A percentile compares a stretch with the other conserved stretches of the same genome.
Conservation (phyloP, 805 yeast genomes). For the Myxozyma neotropica region DNA sequence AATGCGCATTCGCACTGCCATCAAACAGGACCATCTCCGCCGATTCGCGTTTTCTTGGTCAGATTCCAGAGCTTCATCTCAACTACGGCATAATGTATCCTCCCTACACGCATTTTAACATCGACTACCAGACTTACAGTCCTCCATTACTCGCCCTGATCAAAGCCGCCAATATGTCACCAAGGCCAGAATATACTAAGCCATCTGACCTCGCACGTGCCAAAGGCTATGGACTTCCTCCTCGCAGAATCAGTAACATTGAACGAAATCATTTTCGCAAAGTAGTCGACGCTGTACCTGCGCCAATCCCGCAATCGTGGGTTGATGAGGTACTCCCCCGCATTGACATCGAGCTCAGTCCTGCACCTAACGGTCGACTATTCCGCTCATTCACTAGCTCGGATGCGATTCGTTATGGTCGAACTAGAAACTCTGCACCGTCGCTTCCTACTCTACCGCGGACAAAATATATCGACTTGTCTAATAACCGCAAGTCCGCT, state of each 20-base stretch:
- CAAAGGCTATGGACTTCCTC: not conserved
- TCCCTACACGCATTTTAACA: not conserved
- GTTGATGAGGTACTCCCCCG: not conserved
- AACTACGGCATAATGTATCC: not conserved
- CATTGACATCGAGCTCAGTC: not conserved
- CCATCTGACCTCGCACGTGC: not conserved
- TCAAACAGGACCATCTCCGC: not conserved
- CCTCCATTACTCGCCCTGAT: conserved; percentile 17
- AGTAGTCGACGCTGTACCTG: not conserved
- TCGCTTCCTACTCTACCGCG: not conserved
- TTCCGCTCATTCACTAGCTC: not conserved
- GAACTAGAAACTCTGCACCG: not conserved
- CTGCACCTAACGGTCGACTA: not conserved
- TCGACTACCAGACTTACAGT: conserved; percentile 8
- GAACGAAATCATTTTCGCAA: conserved; percentile 10
- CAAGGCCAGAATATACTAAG: not conserved
- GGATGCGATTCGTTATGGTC: not conserved
- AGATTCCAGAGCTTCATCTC: not conserved
- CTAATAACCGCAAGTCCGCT: not conserved
- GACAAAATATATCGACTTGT: not conserved
- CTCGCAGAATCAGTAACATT: conserved; percentile 4
- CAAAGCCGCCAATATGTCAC: not conserved
- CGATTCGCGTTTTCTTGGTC: not conserved
- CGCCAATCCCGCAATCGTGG: conserved; percentile 12
- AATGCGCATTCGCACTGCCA: not conserved